Percentiles rank a stretch among this genome's conserved stretches.
Conservation (phyloP, 2,329 filamentous ascomycete genomes). For the Fusarium sp. region DNA sequence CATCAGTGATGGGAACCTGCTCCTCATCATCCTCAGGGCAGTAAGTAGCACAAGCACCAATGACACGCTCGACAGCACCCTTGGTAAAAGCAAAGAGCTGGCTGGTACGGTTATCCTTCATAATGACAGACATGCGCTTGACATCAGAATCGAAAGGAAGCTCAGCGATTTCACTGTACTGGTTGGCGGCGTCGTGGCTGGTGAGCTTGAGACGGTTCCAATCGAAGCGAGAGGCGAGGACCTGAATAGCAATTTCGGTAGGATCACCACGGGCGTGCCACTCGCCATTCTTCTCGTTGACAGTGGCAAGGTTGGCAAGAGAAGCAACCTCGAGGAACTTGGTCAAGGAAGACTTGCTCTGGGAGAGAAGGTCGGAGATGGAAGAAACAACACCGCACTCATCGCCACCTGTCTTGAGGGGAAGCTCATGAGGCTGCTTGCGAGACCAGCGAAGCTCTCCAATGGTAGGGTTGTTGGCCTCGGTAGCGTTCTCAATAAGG, state of each 20-base stretch:
- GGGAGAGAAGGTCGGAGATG: slow-evolving; percentile 54
- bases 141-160: slow-evolving; percentile 79
- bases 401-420: slow-evolving; percentile 50
- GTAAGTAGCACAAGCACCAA: slow-evolving; percentile 68
- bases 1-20: slow-evolving; percentile 60
- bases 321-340: slow-evolving; percentile 71
- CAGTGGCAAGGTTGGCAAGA: slow-evolving; percentile 66
- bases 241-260: slow-evolving; percentile 79
- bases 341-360: slow-evolving; percentile 58
- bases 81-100: slow-evolving; percentile 63
- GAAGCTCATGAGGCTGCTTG: slow-evolving; percentile 56
- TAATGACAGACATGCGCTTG: slow-evolving; percentile 80
- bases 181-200: slow-evolving; percentile 57
- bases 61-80: slow-evolving; percentile 75
- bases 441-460: slow-evolving; percentile 60
- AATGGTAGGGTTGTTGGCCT: slow-evolving; percentile 68
- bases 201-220: slow-evolving; percentile 67
- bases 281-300: slow-evolving; percentile 58
- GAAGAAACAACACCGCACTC: slow-evolving; percentile 43
- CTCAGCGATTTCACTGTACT: slow-evolving; percentile 71
- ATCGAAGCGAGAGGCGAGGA: slow-evolving; percentile 75
- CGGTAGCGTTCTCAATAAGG: slow-evolving; percentile 65
- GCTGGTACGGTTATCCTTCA: slow-evolving; percentile 56
- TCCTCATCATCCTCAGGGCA: slow-evolving; percentile 55
- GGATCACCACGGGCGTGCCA: slow-evolving; percentile 74